These are phyloP conservation scores for Pichia scutulata DNA, from an alignment of 805 yeast genomes.

Conservation along the genomic window DNA sequence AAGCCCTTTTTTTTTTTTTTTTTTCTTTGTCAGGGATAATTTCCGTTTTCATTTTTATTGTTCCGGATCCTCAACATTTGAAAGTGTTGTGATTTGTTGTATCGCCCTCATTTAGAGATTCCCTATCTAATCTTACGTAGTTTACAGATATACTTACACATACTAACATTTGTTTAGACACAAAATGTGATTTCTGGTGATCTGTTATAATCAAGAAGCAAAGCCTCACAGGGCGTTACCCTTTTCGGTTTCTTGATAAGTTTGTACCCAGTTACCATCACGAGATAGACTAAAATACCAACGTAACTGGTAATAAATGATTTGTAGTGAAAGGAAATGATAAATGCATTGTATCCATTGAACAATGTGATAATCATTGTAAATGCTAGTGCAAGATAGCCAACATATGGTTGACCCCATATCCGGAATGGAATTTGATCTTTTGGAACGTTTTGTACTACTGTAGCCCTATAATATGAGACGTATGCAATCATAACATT, in stretches of 20 bases:
- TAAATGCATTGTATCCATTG: slow-evolving; percentile 17
- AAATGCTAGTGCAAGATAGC: slow-evolving; percentile 12
- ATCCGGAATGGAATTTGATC: slow-evolving; percentile 15
- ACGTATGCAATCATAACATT: slow-evolving; percentile 13
- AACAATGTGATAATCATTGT: slow-evolving; percentile 12
- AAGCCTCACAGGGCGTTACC: slow-evolving; percentile 1
- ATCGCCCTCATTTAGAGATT: too few species aligned
- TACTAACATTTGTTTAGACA: too few species aligned
- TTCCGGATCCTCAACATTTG: too few species aligned
- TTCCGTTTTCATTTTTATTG: too few species aligned
- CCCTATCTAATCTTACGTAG: too few species aligned
- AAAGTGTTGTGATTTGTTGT: too few species aligned
- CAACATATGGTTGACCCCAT: slow-evolving; percentile 17
- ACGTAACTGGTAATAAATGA: slow-evolving; percentile 15
- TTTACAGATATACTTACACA: too few species aligned
- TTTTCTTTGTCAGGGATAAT: too few species aligned
- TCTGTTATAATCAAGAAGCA: too few species aligned
- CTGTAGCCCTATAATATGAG: slow-evolving; percentile 11
- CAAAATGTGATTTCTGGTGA: too few species aligned
- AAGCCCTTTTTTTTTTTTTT: too few species aligned
- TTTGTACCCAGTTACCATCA: slow-evolving; percentile 5
- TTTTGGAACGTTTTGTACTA: slow-evolving; percentile 12
- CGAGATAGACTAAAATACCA: slow-evolving; percentile 8
- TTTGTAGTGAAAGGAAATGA: slow-evolving; percentile 11
- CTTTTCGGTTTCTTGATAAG: slow-evolving; percentile 2